These are phyloP conservation scores for Chaetomium strumarium DNA, from an alignment of 2,329 filamentous ascomycete genomes.

Conservation along the genomic window DNA sequence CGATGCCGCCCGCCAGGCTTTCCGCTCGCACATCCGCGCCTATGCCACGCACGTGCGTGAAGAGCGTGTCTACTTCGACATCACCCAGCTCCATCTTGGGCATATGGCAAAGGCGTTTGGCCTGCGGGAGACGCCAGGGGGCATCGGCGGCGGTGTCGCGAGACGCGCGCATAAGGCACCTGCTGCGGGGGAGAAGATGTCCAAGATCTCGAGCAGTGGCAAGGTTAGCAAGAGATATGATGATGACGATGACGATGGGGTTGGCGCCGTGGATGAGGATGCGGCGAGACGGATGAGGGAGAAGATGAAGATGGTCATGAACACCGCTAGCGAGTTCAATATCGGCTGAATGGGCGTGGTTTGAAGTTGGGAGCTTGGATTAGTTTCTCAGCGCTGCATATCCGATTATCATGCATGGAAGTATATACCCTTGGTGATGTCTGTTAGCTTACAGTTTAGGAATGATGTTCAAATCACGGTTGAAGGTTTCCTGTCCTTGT, in stretches of 20 bases:
- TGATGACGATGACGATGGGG: slow-evolving; percentile 35
- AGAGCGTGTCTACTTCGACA: slow-evolving; percentile 84
- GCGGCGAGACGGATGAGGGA: slow-evolving; percentile 50
- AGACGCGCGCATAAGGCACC: slow-evolving; percentile 37
- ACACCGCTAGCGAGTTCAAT: slow-evolving; percentile 26
- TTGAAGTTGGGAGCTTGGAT: no score
- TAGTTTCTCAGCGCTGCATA: no score
- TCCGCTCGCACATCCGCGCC: slow-evolving; percentile 85
- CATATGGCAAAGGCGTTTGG: slow-evolving; percentile 93
- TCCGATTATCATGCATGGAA: no score
- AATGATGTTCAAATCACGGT: no score
- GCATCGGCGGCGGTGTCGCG: slow-evolving; percentile 60
- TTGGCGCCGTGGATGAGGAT: slow-evolving; percentile 47
- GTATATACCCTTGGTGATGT: no score
- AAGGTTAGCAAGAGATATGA: slow-evolving; percentile 28
- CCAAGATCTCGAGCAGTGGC: slow-evolving; percentile 22
- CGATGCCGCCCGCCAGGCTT: slow-evolving; percentile 77
- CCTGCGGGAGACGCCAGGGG: slow-evolving; percentile 78
- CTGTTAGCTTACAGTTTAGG: no score
- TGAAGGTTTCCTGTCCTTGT: no score
- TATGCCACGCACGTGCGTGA: slow-evolving; percentile 89
- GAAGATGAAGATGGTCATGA: slow-evolving; percentile 28
- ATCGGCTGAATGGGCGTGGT: slow-evolving; percentile 14
- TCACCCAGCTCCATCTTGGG: slow-evolving; percentile 82
- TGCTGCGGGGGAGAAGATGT: slow-evolving; percentile 18